Evolutionary conservation across 441 rosid genomes (phyloP).

Genomic region (Erodium moschatum): DNA sequence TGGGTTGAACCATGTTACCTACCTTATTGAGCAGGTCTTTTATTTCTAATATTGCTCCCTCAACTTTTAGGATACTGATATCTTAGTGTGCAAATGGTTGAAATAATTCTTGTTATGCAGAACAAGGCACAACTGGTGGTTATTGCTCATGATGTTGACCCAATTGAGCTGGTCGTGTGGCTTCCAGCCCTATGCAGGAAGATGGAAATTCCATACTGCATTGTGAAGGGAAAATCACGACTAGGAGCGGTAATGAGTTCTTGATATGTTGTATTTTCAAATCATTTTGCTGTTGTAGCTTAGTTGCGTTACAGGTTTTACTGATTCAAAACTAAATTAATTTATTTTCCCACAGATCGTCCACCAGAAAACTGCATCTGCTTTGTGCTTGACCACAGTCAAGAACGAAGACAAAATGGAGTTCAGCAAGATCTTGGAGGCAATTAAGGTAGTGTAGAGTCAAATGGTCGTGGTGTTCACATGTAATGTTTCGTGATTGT

Average conservation of each 20-base stretch:
- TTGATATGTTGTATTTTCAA: constrained; percentile 5
- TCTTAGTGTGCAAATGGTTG: background rate
- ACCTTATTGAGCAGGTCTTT: constrained; percentile 26
- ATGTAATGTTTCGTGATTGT: background rate
- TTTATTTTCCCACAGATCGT: constrained; percentile 40
- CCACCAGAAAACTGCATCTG: constrained; percentile 79
- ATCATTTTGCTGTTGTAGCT: background rate
- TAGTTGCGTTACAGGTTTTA: background rate
- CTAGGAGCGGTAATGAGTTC: constrained; percentile 53
- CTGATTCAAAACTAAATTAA: background rate
- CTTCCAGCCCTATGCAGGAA: constrained; percentile 82
- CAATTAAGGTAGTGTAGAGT: constrained; percentile 46
- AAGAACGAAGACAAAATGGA: constrained; percentile 74
- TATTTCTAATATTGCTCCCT: background rate
- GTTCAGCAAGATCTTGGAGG: constrained; percentile 72
- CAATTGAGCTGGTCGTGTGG: constrained; percentile 90
- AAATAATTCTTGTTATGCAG: constrained; percentile 26
- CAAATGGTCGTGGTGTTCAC: too few relatives aligned
- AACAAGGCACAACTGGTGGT: constrained; percentile 85
- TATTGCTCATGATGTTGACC: constrained; percentile 91
- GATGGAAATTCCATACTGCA: constrained; percentile 92
- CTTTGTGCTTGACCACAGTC: constrained; percentile 67
- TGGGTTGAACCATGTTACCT: constrained; percentile 26
- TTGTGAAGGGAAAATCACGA: constrained; percentile 85
- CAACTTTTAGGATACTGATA: too few relatives aligned